Evolutionary conservation across 768 basidiomycete genomes (phyloP).

Genomic region (Crepidotus variabilis): DNA sequence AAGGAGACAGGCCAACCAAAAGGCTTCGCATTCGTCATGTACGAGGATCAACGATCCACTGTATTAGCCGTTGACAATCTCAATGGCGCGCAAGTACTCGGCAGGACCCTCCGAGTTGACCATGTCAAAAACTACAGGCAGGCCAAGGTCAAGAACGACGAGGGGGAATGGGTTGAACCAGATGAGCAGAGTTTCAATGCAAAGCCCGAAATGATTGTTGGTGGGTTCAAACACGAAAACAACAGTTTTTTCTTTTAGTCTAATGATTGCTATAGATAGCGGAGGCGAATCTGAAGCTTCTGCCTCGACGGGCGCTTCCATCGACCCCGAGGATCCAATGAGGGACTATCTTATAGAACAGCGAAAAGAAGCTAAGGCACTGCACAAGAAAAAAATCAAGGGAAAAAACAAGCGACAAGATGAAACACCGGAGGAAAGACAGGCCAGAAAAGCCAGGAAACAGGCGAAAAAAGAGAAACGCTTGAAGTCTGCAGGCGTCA

Average conservation of each 20-base stretch:
- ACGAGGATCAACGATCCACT: constrained; percentile 96
- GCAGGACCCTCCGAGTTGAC: constrained; percentile 85
- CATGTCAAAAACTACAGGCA: constrained; percentile 93
- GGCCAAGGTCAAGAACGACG: constrained; percentile 66
- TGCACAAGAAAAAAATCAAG: constrained; percentile 64
- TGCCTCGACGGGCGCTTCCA: constrained; percentile 55
- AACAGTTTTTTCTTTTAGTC: neutral
- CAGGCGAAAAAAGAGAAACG: constrained; percentile 63
- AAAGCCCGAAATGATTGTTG: constrained; percentile 65
- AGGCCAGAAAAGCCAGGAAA: constrained; percentile 70
- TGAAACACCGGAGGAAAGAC: constrained; percentile 78
- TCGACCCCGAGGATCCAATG: constrained; percentile 99
- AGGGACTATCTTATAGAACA: constrained; percentile 83
- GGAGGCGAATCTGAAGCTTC: constrained; percentile 56
- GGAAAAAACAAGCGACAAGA: constrained; percentile 67
- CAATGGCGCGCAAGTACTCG: constrained; percentile 89
- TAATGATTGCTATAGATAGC: constrained; percentile 24
- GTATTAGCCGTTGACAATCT: constrained; percentile 97
- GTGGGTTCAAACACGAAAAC: constrained; percentile 30
- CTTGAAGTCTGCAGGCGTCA: constrained; percentile 57
- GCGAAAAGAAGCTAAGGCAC: constrained; percentile 64
- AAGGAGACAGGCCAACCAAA: constrained; percentile 86
- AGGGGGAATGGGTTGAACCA: constrained; percentile 82
- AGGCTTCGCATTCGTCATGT: constrained; percentile 98
- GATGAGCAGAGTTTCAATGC: constrained; percentile 90